These are phyloP conservation scores for Lentinus polychrous DNA, from an alignment of 1,284 basidiomycete genomes.

Conservation along the genomic window DNA sequence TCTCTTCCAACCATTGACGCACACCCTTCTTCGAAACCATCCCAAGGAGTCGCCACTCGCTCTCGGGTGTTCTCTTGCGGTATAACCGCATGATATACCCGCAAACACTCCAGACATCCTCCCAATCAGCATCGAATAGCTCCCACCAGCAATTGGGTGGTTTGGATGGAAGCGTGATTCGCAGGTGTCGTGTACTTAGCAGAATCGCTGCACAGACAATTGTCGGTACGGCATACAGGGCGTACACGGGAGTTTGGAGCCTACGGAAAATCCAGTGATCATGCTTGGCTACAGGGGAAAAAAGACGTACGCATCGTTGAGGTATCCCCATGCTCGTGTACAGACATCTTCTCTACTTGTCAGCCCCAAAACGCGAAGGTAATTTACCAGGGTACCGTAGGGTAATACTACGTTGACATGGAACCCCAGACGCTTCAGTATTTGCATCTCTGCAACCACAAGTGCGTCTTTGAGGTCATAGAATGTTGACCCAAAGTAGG, in stretches of 20 bases:
- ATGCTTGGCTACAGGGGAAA: slow-evolving; percentile 3
- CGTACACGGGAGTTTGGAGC: slow-evolving; percentile 87
- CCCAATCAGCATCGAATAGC: slow-evolving; percentile 81
- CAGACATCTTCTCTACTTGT: slow-evolving; percentile 65
- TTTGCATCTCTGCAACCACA: slow-evolving; percentile 95
- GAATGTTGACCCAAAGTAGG: slow-evolving; percentile 78
- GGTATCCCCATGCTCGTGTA: slow-evolving; percentile 79
- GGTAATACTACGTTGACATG: slow-evolving; percentile 87
- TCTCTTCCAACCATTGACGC: slow-evolving; percentile 65
- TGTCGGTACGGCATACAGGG: slow-evolving; percentile 80
- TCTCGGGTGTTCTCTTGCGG: slow-evolving; percentile 33
- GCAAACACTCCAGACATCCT: slow-evolving; percentile 77
- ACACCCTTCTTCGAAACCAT: slow-evolving; percentile 68
- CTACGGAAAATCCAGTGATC: slow-evolving; percentile 32
- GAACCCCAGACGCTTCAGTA: slow-evolving; percentile 90
- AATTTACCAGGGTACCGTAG: slow-evolving; percentile 93
- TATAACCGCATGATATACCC: slow-evolving; percentile 79
- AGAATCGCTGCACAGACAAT: slow-evolving; percentile 85
- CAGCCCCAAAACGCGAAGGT: slow-evolving; percentile 85
- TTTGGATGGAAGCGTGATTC: slow-evolving; percentile 68
- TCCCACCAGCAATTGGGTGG: slow-evolving; percentile 76
- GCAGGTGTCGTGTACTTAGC: slow-evolving; percentile 61
- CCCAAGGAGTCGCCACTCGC: slow-evolving; percentile 36
- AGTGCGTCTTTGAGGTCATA: slow-evolving; percentile 87
- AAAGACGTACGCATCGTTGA: slow-evolving; percentile 79